Percentiles rank a stretch among this genome's conserved stretches.
phyloP scores from a whole-genome alignment of 495 filamentous ascomycete genomes.

The Talaromyces adpressus region DNA sequence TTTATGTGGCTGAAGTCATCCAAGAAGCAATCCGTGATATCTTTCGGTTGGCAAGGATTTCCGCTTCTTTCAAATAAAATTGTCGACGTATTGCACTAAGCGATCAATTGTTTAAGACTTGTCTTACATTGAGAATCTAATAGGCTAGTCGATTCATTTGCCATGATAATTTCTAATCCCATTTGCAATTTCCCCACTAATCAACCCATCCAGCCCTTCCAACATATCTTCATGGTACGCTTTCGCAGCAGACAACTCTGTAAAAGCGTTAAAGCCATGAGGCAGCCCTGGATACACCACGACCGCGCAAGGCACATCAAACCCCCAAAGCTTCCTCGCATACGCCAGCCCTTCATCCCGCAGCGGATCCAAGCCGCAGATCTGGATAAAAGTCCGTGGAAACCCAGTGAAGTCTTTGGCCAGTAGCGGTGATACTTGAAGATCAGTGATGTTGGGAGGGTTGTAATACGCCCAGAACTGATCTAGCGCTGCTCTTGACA shows the following conservation, averaged over 20 bases:
- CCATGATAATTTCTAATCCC: no score
- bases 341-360: constrained; percentile 49
- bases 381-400: constrained; percentile 40
- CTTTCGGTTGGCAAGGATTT: no score
- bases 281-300: constrained; percentile 1
- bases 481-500: constrained; percentile 1
- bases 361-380: constrained; percentile 41
- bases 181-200: background rate
- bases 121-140: no score
- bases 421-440: constrained; percentile 16
- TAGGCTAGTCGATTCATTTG: no score
- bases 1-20: no score
- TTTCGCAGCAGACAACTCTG: background rate
- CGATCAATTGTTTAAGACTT: no score
- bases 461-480: constrained; percentile 5
- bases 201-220: background rate
- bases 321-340: constrained; percentile 25
- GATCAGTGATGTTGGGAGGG: background rate
- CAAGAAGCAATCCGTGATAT: no score
- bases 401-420: constrained; percentile 34
- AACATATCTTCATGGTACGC: constrained; percentile 3
- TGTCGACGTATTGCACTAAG: no score
- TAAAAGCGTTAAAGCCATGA: constrained; percentile 3
- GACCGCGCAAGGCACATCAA: constrained; percentile 1
- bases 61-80: no score